Evolutionary conservation across 148 eudicot species (phyloP).

Genomic region (Chenopodium album): DNA sequence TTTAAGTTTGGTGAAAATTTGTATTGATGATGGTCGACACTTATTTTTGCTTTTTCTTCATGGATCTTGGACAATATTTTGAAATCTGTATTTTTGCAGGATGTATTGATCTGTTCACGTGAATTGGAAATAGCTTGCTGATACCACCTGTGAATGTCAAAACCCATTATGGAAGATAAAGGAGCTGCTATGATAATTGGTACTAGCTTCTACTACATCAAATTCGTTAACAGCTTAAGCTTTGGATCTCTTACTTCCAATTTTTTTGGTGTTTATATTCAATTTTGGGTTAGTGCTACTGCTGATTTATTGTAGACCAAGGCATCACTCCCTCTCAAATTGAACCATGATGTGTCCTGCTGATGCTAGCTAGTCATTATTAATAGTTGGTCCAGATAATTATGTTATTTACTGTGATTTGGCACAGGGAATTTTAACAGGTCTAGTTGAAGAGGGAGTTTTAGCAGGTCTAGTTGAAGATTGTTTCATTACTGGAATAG

Average conservation of each 20-base stretch:
- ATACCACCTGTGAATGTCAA: background rate
- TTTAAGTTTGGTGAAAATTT: too few relatives aligned
- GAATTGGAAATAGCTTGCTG: slow-evolving; percentile 7
- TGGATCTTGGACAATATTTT: background rate
- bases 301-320: background rate
- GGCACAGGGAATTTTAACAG: background rate
- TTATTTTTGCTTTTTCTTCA: background rate
- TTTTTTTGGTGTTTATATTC: background rate
- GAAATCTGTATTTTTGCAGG: slow-evolving; percentile 5
- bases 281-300: background rate
- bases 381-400: background rate
- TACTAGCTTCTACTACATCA: slow-evolving; percentile 9
- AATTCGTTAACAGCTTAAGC: background rate
- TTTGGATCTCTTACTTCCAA: too few relatives aligned
- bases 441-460: background rate
- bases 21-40: background rate
- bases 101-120: background rate
- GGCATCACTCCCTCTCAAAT: background rate
- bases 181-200: slow-evolving; percentile 21
- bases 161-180: slow-evolving; percentile 26
- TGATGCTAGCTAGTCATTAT: background rate
- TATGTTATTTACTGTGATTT: background rate
- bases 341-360: background rate
- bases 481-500: background rate
- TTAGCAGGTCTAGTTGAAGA: background rate